Base-by-base conservation (phyloP, 805 yeast species). In the Kuraishia piskuri region DNA sequence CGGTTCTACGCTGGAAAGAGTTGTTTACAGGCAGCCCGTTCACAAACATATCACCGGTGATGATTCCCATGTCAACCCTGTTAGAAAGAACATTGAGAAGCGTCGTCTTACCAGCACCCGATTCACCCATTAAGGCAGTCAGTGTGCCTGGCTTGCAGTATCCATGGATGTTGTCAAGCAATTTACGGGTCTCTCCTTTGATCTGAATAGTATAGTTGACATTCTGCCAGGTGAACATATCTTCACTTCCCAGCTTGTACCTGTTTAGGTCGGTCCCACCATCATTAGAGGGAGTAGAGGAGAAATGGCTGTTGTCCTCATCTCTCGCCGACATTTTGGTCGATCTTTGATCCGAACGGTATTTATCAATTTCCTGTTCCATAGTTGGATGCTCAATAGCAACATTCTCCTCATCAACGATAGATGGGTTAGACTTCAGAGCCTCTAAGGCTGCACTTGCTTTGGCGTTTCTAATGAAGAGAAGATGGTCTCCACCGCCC, bases 91-190 rank as follows among this genome's bases (percentile, higher is more conserved):
- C 75, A 59, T 80, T 80, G 55, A 80, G 68, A 51, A 80, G 65
- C 4, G 86, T 80, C 0, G 85, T 80, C 62, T 80, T 80, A 60
- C 85, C 86, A 20, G 85, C 85, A 58, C 86, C 86, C 2, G 84
- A 78, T 59, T 78, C 84, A 54, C 86, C 86, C 83, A 80, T 80
- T 47, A 80, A 65, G 1, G 86, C 85, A 22, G 84, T 80, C 61
- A 80, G 64, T 6, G 77, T 72, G 48, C 85, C 86, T 1, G 86
- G 84, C 37, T 68, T 65, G 59, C 73, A 70, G 62, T 67, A 74
- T 26, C 79, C 79, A 49, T 72, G 72, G 53, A 75, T 67, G 55
- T 73, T 60, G 54, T 74, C 73, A 62, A 82, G 67, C 55, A 79
- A 62, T 52, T 68, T 68, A 31, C 77, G 62, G 21, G 69, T 64